phyloP scores from a whole-genome alignment of 192 early-diverging fungal species.

The Mortierella claussenii region DNA sequence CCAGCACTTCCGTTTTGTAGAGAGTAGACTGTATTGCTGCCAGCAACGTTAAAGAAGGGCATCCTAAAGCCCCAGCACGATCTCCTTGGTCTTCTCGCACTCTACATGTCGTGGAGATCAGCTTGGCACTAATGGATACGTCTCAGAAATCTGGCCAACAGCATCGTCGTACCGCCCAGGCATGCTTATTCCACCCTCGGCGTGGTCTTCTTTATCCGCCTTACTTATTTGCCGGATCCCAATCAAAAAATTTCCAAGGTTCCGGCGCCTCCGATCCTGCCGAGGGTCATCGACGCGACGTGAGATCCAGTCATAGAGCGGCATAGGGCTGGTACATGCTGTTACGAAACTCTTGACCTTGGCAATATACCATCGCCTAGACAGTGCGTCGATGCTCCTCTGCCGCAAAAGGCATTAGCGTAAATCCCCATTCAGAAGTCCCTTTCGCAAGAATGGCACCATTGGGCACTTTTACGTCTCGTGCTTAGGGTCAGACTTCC shows the following conservation, averaged over 20 bases:
- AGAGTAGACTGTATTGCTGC: no score
- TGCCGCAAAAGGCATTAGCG: neutral
- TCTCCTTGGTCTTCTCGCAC: neutral
- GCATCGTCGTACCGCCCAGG: neutral
- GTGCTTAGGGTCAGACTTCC: neutral
- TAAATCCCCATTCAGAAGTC: slow-evolving; percentile 4
- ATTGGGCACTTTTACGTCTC: slow-evolving; percentile 1
- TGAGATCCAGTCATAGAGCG: neutral
- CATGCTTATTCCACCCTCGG: neutral
- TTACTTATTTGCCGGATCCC: neutral
- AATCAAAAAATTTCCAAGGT: no score
- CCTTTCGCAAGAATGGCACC: neutral
- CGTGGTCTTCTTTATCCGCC: neutral
- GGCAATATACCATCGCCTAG: neutral
- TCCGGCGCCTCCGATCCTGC: neutral
- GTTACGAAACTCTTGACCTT: neutral
- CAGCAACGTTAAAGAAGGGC: slow-evolving; percentile 2
- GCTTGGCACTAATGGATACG: neutral
- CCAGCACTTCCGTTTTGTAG: no score
- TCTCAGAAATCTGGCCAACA: no score
- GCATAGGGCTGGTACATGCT: neutral
- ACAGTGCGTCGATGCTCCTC: slow-evolving; percentile 6
- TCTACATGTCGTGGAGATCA: neutral
- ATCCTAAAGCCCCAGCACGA: neutral
- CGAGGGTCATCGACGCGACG: neutral